Evolutionary conservation across 2,329 filamentous ascomycete species (phyloP).

Genomic region (Tricladium varicosporioides): DNA sequence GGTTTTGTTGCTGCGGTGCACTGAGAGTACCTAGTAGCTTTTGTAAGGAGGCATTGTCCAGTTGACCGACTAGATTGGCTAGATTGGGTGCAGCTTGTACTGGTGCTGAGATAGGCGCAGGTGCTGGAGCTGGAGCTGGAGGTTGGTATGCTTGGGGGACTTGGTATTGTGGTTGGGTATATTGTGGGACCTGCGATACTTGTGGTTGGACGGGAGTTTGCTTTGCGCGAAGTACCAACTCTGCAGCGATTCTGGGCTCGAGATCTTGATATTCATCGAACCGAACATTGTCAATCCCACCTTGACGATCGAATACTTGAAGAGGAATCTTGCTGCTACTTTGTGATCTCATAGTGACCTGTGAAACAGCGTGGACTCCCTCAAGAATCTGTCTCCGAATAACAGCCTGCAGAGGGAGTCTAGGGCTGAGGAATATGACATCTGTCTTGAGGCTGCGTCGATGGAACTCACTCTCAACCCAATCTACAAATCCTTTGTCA

Average conservation of each 20-base stretch:
- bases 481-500: slow-evolving; percentile 75
- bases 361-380: slow-evolving; percentile 81
- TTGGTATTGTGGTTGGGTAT: slow-evolving; percentile 38
- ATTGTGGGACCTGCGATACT: slow-evolving; percentile 33
- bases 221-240: slow-evolving; percentile 75
- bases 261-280: slow-evolving; percentile 88
- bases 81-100: slow-evolving; percentile 46
- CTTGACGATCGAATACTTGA: slow-evolving; percentile 80
- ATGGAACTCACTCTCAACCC: slow-evolving; percentile 76
- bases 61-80: slow-evolving; percentile 61
- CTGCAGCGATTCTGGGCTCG: slow-evolving; percentile 73
- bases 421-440: slow-evolving; percentile 75
- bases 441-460: slow-evolving; percentile 71
- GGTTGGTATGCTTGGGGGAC: slow-evolving; percentile 35
- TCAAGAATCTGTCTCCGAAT: slow-evolving; percentile 83
- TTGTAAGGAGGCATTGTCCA: slow-evolving; percentile 70
- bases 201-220: slow-evolving; percentile 37
- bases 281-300: slow-evolving; percentile 70
- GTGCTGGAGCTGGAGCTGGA: slow-evolving; percentile 36
- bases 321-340: slow-evolving; percentile 71
- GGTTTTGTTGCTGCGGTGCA: slow-evolving; percentile 24
- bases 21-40: slow-evolving; percentile 62
- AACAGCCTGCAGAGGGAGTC: slow-evolving; percentile 74
- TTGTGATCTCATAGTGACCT: slow-evolving; percentile 70
- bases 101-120: slow-evolving; percentile 34